Evolutionary conservation across 306 rosid species (phyloP), one percentile per base, ranked within the genome.

Genomic region (Cucumis hystrix): DNA sequence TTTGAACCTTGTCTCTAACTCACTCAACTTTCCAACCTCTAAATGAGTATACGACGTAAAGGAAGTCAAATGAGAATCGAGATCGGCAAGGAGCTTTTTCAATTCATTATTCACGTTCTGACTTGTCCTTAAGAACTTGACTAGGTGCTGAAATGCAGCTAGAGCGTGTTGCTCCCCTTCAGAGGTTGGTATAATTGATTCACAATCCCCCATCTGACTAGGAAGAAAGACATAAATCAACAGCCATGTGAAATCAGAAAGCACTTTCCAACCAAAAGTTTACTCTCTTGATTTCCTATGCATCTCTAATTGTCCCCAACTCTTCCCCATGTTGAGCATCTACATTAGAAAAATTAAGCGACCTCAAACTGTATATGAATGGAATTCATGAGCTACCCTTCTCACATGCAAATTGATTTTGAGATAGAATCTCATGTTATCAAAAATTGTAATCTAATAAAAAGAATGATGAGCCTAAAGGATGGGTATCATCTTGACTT

Each of bases 131-230:
- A 91, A 72, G 18, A 88, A 91, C 85, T 79, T 87, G 16, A 86
- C 74, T 52, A 91, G 69, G 79, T 89, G 91, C 80, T 84, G 86
- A 75, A 88, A 85, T 16, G 97, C 91, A 47, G 91, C 87, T 52
- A 88, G 73, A 75, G 89, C 62, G 66, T 89, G 87, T 57, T 81
- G 84, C 14, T 88, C 89, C 67, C 79, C 83, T 82, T 88, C 95
- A 60, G 64, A 39, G 35, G 77, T 25, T n/a, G 82, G 77, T 18
- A 80, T 74, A 33, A 68, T 61, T 43, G 86, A 58, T 76, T 83
- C 72, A 35, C 70, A 82, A 63, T 86, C 87, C 67, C 60, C 90
- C 96, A 91, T 89, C 5, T 37, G 43, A 41, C 70, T 57, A 82
- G 67, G 62, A 77, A 39, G 52, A 18, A 69, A 55, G 25, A 66